These are phyloP conservation scores for Moniliophthora roreri DNA, from an alignment of 1,284 basidiomycete species.

Conservation along the genomic window DNA sequence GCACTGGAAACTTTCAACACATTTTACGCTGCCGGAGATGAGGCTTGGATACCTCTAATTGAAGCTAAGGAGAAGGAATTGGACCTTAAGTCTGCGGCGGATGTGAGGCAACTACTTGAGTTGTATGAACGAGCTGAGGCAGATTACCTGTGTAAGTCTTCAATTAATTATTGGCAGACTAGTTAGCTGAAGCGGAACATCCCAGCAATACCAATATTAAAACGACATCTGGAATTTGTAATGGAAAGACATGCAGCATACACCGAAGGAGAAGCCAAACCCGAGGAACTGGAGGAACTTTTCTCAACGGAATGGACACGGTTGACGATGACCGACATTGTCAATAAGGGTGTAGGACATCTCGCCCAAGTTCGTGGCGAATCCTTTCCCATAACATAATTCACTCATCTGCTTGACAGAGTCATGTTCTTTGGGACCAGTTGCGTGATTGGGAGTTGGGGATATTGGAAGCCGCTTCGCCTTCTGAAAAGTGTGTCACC, in stretches of 20 bases:
- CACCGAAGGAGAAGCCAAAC: slow-evolving; percentile 35
- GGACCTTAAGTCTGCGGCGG: slow-evolving; percentile 49
- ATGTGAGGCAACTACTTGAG: slow-evolving; percentile 58
- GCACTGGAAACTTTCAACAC: slow-evolving; percentile 67
- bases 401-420: slow-evolving; percentile 38
- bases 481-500: slow-evolving; percentile 45
- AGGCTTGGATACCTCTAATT: slow-evolving; percentile 66
- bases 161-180: not conserved
- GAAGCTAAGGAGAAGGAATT: slow-evolving; percentile 48
- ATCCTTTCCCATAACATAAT: slow-evolving; percentile 2
- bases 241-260: slow-evolving; percentile 54
- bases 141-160: slow-evolving; percentile 78
- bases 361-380: slow-evolving; percentile 49
- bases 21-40: slow-evolving; percentile 63
- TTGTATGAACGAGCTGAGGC: slow-evolving; percentile 69
- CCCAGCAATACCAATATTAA: slow-evolving; percentile 70
- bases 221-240: slow-evolving; percentile 70
- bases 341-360: slow-evolving; percentile 60
- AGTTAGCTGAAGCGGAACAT: slow-evolving; percentile 9
- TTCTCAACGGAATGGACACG: slow-evolving; percentile 67
- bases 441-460: slow-evolving; percentile 78
- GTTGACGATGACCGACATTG: slow-evolving; percentile 50
- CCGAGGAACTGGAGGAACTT: slow-evolving; percentile 48
- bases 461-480: slow-evolving; percentile 46
- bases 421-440: slow-evolving; percentile 70